Percentiles rank a stretch among this genome's conserved stretches.
Conservation (phyloP, 2,329 filamentous ascomycete genomes). For the Madurella fahalii region DNA sequence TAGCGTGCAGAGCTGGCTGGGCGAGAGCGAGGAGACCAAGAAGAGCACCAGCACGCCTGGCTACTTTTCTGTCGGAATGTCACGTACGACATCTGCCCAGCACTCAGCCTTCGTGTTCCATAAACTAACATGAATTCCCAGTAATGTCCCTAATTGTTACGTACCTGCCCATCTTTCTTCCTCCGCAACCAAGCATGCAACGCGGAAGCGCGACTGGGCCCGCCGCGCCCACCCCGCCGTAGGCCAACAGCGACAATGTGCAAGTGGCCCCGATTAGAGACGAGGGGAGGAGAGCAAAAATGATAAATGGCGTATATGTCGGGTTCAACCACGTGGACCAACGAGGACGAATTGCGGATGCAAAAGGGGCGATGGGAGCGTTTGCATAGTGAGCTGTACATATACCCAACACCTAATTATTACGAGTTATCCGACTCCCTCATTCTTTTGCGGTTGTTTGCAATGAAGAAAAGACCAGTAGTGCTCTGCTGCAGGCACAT, state of each 20-base stretch:
- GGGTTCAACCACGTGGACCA: not conserved
- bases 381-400: not conserved
- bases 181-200: constrained; percentile 26
- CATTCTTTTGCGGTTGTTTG: not conserved
- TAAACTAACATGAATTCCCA: constrained; percentile 16
- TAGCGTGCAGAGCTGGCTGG: constrained; percentile 66
- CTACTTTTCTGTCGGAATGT: constrained; percentile 37
- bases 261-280: no score
- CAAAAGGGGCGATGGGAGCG: not conserved
- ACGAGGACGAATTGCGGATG: not conserved
- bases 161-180: constrained; percentile 37
- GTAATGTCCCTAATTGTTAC: constrained; percentile 36
- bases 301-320: no score
- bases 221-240: constrained; percentile 27
- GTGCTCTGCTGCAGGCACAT: no score
- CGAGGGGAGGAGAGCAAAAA: no score
- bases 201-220: constrained; percentile 29
- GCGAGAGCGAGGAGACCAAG: constrained; percentile 41
- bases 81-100: constrained; percentile 24
- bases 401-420: constrained; percentile 7
- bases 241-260: not conserved
- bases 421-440: not conserved
- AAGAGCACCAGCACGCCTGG: constrained; percentile 32
- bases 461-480: no score
- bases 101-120: not conserved